Conservation (phyloP, 768 basidiomycete species). For the Pholiota molesta region DNA sequence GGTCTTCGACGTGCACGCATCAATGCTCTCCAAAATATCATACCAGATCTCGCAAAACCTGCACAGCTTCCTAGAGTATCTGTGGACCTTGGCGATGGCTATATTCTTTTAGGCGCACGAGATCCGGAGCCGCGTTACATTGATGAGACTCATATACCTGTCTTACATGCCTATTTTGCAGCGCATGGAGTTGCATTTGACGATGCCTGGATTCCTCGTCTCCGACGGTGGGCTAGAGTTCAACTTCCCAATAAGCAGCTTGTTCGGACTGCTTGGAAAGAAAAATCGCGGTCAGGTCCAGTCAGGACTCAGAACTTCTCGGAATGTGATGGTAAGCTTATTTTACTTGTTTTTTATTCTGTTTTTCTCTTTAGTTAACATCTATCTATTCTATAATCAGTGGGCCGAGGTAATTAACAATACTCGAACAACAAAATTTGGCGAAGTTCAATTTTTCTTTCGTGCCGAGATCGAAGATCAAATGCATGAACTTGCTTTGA, state of each 20-base stretch:
- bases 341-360: neutral
- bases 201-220: too few relatives aligned
- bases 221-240: too few relatives aligned
- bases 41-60: conserved; percentile 14
- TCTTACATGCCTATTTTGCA: neutral
- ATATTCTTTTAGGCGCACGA: neutral
- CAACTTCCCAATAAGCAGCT: conserved; percentile 14
- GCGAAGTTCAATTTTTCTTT: conserved; percentile 23
- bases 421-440: conserved; percentile 1
- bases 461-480: neutral
- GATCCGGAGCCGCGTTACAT: too few relatives aligned
- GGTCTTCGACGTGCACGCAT: conserved; percentile 12
- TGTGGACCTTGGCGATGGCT: conserved; percentile 8
- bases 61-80: neutral
- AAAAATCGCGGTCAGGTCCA: conserved; percentile 5
- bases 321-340: conserved; percentile 16
- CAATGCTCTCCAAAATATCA: conserved; percentile 12
- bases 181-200: too few relatives aligned
- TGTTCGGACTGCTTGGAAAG: conserved; percentile 13
- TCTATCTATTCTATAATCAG: neutral
- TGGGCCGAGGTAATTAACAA: neutral
- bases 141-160: too few relatives aligned
- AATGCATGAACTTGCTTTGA: conserved; percentile 10
- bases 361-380: neutral
- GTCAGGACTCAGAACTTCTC: conserved; percentile 1